Percentiles rank a stretch among this genome's conserved stretches.
Evolutionary conservation across 208 protist species (phyloP).

Genomic region (Porcisia hertigi): DNA sequence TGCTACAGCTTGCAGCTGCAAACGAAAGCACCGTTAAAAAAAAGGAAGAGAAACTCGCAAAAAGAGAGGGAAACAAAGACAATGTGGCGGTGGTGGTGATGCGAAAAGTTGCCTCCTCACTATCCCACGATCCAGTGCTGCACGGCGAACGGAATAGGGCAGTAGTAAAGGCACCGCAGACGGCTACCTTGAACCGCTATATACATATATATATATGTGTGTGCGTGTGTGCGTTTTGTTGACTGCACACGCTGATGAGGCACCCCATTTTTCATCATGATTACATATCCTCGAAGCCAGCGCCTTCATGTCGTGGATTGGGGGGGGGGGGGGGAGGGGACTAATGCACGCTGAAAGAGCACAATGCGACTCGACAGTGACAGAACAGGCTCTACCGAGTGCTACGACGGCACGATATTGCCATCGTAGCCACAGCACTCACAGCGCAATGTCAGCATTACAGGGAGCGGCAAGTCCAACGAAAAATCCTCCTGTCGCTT

Average conservation of each 20-base stretch:
- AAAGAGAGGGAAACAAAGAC: not conserved
- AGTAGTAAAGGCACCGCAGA: too few species aligned
- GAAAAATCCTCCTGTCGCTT: constrained; percentile 11
- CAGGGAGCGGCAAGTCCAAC: not conserved
- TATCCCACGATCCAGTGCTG: too few species aligned
- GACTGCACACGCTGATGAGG: too few species aligned
- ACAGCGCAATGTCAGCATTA: constrained; percentile 9
- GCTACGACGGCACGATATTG: not conserved
- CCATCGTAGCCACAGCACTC: constrained; percentile 22
- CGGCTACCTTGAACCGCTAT: too few species aligned
- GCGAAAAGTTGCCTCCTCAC: not conserved
- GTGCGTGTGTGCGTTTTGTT: not conserved
- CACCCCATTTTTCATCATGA: too few species aligned
- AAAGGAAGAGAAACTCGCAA: too few species aligned
- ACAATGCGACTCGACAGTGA: not conserved
- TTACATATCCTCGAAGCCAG: not conserved
- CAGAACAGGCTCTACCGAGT: not conserved
- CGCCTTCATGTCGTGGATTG: not conserved
- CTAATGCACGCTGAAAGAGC: not conserved
- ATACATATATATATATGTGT: too few species aligned
- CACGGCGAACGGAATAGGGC: too few species aligned
- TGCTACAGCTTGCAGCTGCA: too few species aligned
- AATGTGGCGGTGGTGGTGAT: not conserved
- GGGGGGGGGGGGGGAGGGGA: too few species aligned
- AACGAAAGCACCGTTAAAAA: too few species aligned